Percentiles rank a stretch among this genome's conserved stretches.
Evolutionary conservation across 2,329 filamentous ascomycete genomes (phyloP).

Genomic region (Rhinocladiella mackenziei): DNA sequence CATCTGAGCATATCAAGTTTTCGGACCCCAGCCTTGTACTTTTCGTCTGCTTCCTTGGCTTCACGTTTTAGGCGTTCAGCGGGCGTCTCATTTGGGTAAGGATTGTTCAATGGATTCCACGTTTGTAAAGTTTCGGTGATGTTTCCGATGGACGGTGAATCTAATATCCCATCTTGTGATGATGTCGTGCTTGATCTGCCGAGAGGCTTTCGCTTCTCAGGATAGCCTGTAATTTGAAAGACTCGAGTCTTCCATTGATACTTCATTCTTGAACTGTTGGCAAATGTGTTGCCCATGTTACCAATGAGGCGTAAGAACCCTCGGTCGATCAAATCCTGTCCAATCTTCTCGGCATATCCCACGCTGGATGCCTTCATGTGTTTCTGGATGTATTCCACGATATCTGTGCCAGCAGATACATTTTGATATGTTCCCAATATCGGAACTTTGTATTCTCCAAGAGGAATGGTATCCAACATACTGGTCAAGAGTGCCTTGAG

Average conservation of each 20-base stretch:
- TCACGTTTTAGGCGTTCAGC: conserved; percentile 82
- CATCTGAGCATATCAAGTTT: conserved; percentile 88
- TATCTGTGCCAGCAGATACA: conserved; percentile 84
- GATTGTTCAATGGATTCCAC: conserved; percentile 90
- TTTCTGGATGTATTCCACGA: conserved; percentile 90
- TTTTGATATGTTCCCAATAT: conserved; percentile 94
- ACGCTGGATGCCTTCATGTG: conserved; percentile 79
- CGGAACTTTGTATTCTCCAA: conserved; percentile 89
- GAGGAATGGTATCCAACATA: conserved; percentile 79
- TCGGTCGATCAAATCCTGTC: conserved; percentile 81
- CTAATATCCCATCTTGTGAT: conserved; percentile 52
- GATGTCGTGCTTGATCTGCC: conserved; percentile 71
- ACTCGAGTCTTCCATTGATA: conserved; percentile 96
- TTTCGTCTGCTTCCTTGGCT: conserved; percentile 83
- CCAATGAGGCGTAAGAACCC: conserved; percentile 88
- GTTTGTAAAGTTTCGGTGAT: conserved; percentile 85
- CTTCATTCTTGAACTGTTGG: conserved; percentile 94
- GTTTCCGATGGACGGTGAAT: conserved; percentile 75
- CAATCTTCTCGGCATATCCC: conserved; percentile 88
- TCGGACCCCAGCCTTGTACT: conserved; percentile 80
- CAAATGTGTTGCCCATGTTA: conserved; percentile 91
- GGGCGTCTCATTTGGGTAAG: conserved; percentile 89
- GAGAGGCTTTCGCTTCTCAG: conserved; percentile 75
- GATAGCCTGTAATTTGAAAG: conserved; percentile 81
- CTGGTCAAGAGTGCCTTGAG: conserved; percentile 85